Base-by-base conservation (phyloP, 345 rosid species). In the Populus pruinosa region DNA sequence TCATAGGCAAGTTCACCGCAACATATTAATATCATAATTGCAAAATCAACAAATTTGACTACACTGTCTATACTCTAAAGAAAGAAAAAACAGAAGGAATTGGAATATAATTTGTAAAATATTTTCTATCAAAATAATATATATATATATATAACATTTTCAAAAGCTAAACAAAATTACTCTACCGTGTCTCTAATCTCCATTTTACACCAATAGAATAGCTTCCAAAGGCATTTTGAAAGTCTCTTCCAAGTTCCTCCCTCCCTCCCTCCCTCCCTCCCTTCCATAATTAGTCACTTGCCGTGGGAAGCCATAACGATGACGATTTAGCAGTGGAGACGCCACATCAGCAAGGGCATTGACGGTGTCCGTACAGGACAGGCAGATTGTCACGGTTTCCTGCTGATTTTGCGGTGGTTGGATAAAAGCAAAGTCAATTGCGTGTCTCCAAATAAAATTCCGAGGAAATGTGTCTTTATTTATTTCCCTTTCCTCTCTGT, bases 361-460 rank as follows among this genome's bases (percentile, higher is more conserved):
- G 43, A n/a, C 8, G 50, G 20, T 23, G 55, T 25, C 61, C 29
- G 74, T 49, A 69, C 82, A 53, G 38, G 18, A 25, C 27, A 65
- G 16, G 73, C 80, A 79, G 67, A 72, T 69, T 83, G 82, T 59
- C 91, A 84, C 78, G 79, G 77, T 81, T 85, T 84, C 74, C 81
- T 74, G 88, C 90, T 82, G 85, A 84, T 68, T 82, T 81, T 72
- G 78, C 88, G 91, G 83, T 36, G 69, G 29, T n/a, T 49, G 72
- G 73, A 81, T 76, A 71, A 71, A 76, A 14, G 71, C 69, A 36
- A 76, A 27, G 55, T 43, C 41, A 53, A 56, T 25, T 68, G 76
- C 69, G 70, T 38, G 67, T 59, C 23, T 41, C 29, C 5, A 62
- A 75, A 33, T 62, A 25, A 17, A 67, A 35, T 21, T 23, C 13